Evolutionary conservation across 306 rosid species (phyloP), one percentile per base, ranked within the genome.

Genomic region (Castanospermum australe): DNA sequence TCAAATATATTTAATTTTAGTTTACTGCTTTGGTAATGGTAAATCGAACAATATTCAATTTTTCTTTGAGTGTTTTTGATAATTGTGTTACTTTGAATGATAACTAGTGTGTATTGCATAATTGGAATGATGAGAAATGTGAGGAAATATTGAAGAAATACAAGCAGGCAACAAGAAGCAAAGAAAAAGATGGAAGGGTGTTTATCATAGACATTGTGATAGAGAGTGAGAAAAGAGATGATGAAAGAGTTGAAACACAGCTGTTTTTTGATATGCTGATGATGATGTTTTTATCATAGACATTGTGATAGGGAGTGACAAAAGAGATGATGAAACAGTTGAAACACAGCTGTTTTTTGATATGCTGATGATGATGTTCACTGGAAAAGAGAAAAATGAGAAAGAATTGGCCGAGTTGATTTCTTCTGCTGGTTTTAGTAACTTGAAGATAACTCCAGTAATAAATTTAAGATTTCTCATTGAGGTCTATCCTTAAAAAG

Each of bases 401-500:
- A 70, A 62, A 62, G 79, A 82, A 2, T 82, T 79, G 82, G 75
- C 71, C 56, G 62, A 75, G 55, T 45, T 80, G 4, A 50, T 80
- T 17, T 44, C 41, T 47, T 81, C 67, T 57, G 72, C 82, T 24
- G 82, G 71, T 36, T 84, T 84, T 32, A 52, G 76, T 55, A 54
- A 32, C 77, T 84, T 75, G 18, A 80, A 78, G 73, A 66, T 80
- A 3, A 62, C 39, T 15, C 82, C 82, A 15, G 20, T 76, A 20
- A 9, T 84, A 17, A 82, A 85, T 42, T 75, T 80, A 39, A 76
- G 79, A 69, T 84, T 85, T 51, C 79, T 84, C 2, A 84, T 84
- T 55, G 79, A 71, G 59, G 67, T 60, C 36, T 79, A 33, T 24
- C 83, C 83, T 36, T 50, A 14, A 52, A 4, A 17, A 28, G 32